These are phyloP conservation scores for Sarocladium strictum DNA, from an alignment of 2,329 filamentous ascomycete species.

Conservation along the genomic window DNA sequence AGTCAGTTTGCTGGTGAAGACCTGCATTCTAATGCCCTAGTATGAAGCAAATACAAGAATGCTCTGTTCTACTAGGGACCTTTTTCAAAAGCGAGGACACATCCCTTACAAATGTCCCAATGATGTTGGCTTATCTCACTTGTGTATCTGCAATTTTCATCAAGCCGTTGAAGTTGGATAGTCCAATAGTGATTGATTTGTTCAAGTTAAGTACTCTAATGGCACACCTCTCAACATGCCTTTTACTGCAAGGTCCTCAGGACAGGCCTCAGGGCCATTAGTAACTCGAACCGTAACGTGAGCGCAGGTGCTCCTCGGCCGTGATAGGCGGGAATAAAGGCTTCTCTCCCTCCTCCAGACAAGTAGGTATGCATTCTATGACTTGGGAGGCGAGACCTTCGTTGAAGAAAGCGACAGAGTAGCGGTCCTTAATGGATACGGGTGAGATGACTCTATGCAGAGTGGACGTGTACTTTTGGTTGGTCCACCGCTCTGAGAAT, in stretches of 20 bases:
- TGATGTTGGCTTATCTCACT: no score
- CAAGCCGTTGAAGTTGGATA: no score
- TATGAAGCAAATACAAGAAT: no score
- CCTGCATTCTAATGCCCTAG: background rate
- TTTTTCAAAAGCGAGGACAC: no score
- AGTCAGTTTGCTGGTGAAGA: background rate
- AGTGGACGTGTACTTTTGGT: background rate
- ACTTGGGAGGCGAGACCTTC: background rate
- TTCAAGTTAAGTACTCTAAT: no score
- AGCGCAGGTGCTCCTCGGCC: background rate
- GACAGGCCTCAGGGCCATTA: background rate
- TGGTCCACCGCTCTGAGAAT: background rate
- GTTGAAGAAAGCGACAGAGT: background rate
- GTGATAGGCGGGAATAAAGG: background rate
- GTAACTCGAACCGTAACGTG: background rate
- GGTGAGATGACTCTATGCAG: background rate
- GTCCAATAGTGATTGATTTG: no score
- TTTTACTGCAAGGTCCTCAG: no score
- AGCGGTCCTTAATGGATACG: background rate
- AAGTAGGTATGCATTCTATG: background rate
- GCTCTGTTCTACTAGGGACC: no score
- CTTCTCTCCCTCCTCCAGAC: background rate
- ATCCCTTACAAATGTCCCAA: no score
- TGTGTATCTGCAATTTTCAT: no score
- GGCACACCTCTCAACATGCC: no score